Conservation (phyloP, 257 asterid genomes). For the Verbena officinalis region DNA sequence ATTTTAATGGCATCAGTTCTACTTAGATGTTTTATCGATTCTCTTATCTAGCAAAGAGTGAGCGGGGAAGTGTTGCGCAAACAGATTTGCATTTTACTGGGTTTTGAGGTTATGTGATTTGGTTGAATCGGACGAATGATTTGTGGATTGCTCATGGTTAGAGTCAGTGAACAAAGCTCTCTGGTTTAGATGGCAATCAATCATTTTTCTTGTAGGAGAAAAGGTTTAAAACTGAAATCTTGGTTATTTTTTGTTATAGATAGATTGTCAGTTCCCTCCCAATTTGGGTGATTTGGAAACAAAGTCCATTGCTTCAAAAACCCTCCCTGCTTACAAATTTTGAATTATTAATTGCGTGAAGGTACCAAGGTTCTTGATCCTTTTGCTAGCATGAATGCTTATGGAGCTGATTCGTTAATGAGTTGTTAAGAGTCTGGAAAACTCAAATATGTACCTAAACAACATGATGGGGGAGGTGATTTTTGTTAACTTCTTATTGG, state of each 20-base stretch:
- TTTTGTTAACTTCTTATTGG: too few species aligned
- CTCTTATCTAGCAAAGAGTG: neutral
- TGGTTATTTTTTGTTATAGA: constrained; percentile 16
- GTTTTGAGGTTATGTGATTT: constrained; percentile 21
- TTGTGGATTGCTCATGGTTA: constrained; percentile 7
- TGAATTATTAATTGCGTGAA: constrained; percentile 4
- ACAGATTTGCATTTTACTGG: constrained; percentile 23
- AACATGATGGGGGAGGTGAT: too few species aligned
- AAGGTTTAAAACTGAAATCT: neutral
- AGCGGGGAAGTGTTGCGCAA: constrained; percentile 12
- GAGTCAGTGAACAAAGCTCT: constrained; percentile 18
- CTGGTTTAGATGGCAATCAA: constrained; percentile 6
- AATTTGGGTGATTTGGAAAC: constrained; percentile 15
- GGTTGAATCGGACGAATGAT: constrained; percentile 18
- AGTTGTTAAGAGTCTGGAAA: constrained; percentile 1
- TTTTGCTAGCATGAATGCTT: neutral
- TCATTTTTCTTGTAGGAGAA: constrained; percentile 7
- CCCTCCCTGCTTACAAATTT: neutral
- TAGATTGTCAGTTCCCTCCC: neutral
- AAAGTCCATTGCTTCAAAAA: constrained; percentile 17
- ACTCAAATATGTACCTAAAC: neutral
- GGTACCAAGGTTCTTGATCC: neutral
- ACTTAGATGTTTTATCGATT: neutral
- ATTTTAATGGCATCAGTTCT: constrained; percentile 24
- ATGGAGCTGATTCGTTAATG: neutral